Percentiles rank a stretch among this genome's conserved stretches.
phyloP scores from a whole-genome alignment of 306 rosid species.

The Rubus parviflorus region DNA sequence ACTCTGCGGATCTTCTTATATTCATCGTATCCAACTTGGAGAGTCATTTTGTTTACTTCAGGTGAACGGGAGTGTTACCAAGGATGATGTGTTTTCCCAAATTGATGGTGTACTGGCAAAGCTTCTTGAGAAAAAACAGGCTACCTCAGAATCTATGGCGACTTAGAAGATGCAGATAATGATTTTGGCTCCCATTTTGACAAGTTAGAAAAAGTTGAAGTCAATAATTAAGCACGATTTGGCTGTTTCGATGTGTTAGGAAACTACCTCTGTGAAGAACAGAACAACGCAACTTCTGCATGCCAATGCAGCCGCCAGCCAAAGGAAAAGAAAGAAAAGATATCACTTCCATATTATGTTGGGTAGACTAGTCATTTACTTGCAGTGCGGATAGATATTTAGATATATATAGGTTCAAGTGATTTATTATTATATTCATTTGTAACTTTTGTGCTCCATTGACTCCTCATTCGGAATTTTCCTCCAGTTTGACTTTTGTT shows the following conservation, averaged over 20 bases:
- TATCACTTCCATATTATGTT: background rate
- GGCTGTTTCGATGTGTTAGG: conserved; percentile 1
- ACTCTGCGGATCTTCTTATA: background rate
- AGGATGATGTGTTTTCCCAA: conserved; percentile 71
- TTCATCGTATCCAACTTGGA: background rate
- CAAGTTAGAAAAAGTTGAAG: background rate
- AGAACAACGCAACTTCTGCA: background rate
- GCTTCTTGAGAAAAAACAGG: conserved; percentile 55
- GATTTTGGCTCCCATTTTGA: conserved; percentile 9
- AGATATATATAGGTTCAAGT: background rate
- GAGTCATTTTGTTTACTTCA: conserved; percentile 15
- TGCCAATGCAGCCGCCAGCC: background rate
- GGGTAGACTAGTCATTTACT: background rate
- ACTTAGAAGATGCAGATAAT: conserved; percentile 38
- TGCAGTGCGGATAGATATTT: background rate
- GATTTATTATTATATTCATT: background rate
- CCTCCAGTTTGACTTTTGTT: conserved; percentile 21
- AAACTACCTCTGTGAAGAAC: background rate
- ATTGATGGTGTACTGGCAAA: conserved; percentile 52
- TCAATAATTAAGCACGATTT: conserved; percentile 10
- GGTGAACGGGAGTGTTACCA: conserved; percentile 42
- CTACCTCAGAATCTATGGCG: conserved; percentile 49
- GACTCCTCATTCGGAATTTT: conserved; percentile 2
- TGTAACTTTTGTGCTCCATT: background rate
- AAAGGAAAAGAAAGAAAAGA: background rate